Evolutionary conservation across 257 asterid genomes (phyloP).

Genomic region (Paulownia fortunei): DNA sequence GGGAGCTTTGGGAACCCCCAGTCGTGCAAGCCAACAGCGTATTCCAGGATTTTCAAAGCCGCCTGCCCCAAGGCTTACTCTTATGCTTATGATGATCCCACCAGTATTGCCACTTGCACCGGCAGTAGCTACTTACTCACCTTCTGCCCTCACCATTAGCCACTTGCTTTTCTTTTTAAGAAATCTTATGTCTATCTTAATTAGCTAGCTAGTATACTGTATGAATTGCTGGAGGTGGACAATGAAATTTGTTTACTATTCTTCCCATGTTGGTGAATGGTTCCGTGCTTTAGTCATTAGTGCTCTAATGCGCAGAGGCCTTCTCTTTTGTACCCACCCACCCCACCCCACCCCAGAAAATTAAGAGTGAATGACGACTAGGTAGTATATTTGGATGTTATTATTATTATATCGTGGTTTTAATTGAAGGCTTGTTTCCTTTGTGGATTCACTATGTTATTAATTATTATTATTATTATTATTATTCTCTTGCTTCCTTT

Average conservation of each 20-base stretch:
- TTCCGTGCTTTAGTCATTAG: not conserved
- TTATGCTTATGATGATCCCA: conserved; percentile 97
- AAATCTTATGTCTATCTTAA: not conserved
- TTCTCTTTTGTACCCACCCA: not conserved
- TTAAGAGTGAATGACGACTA: not conserved
- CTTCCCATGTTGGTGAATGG: conserved; percentile 1
- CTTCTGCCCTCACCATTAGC: conserved; percentile 83
- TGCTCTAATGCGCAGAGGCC: not conserved
- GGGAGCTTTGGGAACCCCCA: conserved; percentile 83
- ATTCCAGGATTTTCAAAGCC: conserved; percentile 82
- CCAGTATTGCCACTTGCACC: conserved; percentile 92
- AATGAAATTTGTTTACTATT: conserved; percentile 13
- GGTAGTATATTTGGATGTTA: no score
- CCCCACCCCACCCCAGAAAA: not conserved
- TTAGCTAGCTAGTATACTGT: conserved; percentile 19
- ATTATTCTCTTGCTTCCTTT: no score
- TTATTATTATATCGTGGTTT: not conserved
- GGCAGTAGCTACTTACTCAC: conserved; percentile 78
- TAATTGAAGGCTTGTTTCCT: not conserved
- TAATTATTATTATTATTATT: no score
- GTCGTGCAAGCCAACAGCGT: conserved; percentile 94
- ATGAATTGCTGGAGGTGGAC: not conserved
- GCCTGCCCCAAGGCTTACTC: conserved; percentile 97
- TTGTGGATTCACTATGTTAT: not conserved
- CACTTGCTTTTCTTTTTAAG: not conserved